phyloP scores from a whole-genome alignment of 2,329 filamentous ascomycete species.

The Verticillium longisporum region DNA sequence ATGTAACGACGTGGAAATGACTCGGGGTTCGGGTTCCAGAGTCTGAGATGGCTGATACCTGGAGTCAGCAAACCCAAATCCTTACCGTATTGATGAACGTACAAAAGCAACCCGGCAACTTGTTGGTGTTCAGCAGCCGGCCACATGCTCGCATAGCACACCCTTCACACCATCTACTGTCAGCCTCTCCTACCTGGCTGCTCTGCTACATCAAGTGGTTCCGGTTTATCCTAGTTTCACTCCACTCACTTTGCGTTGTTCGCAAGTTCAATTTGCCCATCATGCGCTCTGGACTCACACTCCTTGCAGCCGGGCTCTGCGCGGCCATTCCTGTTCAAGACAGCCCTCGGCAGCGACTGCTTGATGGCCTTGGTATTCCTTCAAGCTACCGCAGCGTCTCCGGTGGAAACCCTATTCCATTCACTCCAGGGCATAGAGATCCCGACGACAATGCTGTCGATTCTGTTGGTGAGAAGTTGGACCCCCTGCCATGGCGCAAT shows the following conservation, averaged over 20 bases:
- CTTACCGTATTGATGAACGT: neutral
- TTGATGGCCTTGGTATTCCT: slow-evolving; percentile 40
- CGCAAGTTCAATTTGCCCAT: neutral
- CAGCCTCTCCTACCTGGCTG: neutral
- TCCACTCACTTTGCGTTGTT: neutral
- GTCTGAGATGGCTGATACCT: neutral
- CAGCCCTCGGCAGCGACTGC: slow-evolving; percentile 47
- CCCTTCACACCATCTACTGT: neutral
- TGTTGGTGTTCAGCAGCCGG: neutral
- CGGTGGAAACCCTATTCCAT: slow-evolving; percentile 3
- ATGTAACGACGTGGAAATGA: neutral
- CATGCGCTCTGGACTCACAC: neutral
- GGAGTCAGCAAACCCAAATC: neutral
- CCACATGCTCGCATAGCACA: neutral
- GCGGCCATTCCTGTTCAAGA: slow-evolving; percentile 25
- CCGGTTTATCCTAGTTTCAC: neutral
- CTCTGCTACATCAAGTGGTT: neutral
- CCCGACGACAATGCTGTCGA: slow-evolving; percentile 58
- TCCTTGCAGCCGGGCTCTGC: slow-evolving; percentile 2
- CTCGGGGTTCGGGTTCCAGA: neutral
- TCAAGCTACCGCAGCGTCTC: slow-evolving; percentile 29
- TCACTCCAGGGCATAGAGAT: slow-evolving; percentile 49
- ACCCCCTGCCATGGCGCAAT: slow-evolving; percentile 59
- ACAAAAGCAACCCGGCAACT: neutral
- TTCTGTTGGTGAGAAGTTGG: slow-evolving; percentile 47